A percentile compares a stretch with the other conserved stretches of the same genome.
Conservation (phyloP, 129 eudicot species). For the Flaveria trinervia region DNA sequence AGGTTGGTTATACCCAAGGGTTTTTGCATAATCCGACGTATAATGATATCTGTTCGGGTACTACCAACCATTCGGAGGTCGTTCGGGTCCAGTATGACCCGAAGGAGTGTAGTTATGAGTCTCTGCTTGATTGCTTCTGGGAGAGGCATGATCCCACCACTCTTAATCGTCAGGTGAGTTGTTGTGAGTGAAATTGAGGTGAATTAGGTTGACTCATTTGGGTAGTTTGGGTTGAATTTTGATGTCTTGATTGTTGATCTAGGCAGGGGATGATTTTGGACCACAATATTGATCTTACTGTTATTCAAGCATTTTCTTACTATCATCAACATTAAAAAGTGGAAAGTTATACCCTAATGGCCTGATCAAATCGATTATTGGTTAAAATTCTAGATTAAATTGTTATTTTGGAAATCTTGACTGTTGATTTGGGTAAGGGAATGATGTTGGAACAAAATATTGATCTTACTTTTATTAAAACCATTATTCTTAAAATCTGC, state of each 20-base stretch:
- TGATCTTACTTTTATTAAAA: conserved; percentile 38
- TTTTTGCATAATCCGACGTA: conserved; percentile 62
- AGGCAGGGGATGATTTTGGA: no score
- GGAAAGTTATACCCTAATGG: background rate
- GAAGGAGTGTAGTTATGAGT: conserved; percentile 51
- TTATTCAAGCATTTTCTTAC: background rate
- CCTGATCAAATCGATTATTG: no score
- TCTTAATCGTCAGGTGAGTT: conserved; percentile 74
- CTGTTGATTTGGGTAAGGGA: conserved; percentile 51
- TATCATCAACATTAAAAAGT: background rate
- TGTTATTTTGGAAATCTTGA: background rate
- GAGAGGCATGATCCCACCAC: conserved; percentile 90
- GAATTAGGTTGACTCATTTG: background rate
- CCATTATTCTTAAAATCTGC: background rate
- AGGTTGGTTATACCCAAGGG: conserved; percentile 81
- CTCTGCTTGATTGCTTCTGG: conserved; percentile 73
- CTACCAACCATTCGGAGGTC: conserved; percentile 73
- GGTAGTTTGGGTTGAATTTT: background rate
- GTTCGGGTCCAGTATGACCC: conserved; percentile 88
- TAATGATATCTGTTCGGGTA: conserved; percentile 74
- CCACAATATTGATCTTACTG: no score
- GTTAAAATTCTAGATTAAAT: background rate
- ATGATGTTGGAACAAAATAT: conserved; percentile 89
- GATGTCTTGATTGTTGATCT: no score
- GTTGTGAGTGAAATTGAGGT: conserved; percentile 2